These are phyloP conservation scores for Diaporthe sp. DNA, from an alignment of 2,329 filamentous ascomycete species.

Conservation along the genomic window DNA sequence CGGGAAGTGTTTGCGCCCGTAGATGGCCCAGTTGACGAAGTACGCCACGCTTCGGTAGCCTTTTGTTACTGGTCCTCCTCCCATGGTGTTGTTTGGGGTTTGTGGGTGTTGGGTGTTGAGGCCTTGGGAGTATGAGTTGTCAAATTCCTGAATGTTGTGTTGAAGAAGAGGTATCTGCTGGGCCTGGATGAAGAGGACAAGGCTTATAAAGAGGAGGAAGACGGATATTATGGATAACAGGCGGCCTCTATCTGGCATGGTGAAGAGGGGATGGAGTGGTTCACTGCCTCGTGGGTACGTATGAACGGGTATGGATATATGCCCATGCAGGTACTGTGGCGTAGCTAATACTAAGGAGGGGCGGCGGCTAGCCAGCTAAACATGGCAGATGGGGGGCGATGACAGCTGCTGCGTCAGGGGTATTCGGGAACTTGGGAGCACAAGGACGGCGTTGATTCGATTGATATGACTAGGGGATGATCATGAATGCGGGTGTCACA, in stretches of 20 bases:
- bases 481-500: conserved; percentile 1
- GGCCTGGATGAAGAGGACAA: conserved; percentile 29
- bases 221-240: conserved; percentile 24
- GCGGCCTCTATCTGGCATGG: conserved; percentile 39
- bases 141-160: conserved; percentile 34
- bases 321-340: conserved; percentile 24
- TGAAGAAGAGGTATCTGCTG: conserved; percentile 29
- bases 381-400: conserved; percentile 30
- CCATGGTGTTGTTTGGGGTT: conserved; percentile 52
- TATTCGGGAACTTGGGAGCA: conserved; percentile 5
- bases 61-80: conserved; percentile 55
- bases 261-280: background rate
- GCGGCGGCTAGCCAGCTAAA: conserved; percentile 27
- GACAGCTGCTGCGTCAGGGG: conserved; percentile 24
- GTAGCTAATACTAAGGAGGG: conserved; percentile 20
- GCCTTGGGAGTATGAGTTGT: conserved; percentile 33
- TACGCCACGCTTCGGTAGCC: conserved; percentile 79
- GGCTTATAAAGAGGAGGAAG: conserved; percentile 35
- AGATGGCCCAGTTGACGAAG: conserved; percentile 88
- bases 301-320: conserved; percentile 15
- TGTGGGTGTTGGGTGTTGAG: conserved; percentile 20
- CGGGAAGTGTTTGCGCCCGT: conserved; percentile 86
- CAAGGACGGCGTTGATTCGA: conserved; percentile 12
- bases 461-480: conserved; percentile 16
- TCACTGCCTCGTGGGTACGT: conserved; percentile 27